Evolutionary conservation across 1,284 basidiomycete species (phyloP).

Genomic region (Blastosporella zonata): DNA sequence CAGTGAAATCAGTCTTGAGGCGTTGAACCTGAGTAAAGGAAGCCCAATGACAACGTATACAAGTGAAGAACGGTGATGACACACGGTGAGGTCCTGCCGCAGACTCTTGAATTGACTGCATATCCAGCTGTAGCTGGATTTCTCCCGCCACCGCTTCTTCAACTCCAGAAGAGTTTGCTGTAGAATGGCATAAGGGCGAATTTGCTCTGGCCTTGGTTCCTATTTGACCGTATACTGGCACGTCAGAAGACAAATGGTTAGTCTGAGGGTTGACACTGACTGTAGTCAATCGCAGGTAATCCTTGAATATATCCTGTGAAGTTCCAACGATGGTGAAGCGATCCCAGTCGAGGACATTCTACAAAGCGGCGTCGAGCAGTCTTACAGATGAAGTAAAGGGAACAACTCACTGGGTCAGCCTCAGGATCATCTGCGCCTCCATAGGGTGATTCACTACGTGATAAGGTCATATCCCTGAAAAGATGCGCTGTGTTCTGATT

Average conservation of each 20-base stretch:
- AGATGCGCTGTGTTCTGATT: constrained; percentile 52
- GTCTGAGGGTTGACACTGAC: constrained; percentile 42
- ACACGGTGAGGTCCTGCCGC: constrained; percentile 94
- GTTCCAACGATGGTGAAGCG: constrained; percentile 93
- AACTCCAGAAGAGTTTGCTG: constrained; percentile 85
- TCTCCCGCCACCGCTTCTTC: constrained; percentile 86
- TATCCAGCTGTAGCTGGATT: constrained; percentile 88
- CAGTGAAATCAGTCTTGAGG: constrained; percentile 98
- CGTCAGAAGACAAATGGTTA: constrained; percentile 5
- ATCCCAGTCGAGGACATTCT: constrained; percentile 99
- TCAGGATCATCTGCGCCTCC: constrained; percentile 61
- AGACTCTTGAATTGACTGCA: constrained; percentile 98
- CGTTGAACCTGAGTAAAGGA: constrained; percentile 80
- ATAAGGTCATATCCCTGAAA: constrained; percentile 43
- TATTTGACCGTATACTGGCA: constrained; percentile 29
- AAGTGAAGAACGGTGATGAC: constrained; percentile 29
- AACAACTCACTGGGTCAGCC: constrained; percentile 59
- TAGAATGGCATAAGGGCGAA: constrained; percentile 85
- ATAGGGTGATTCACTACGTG: constrained; percentile 44
- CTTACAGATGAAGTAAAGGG: constrained; percentile 7
- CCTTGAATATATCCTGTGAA: constrained; percentile 87
- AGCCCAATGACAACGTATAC: constrained; percentile 13
- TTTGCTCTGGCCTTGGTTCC: constrained; percentile 94
- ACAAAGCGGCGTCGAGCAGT: constrained; percentile 14
- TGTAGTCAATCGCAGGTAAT: constrained; percentile 92